Evolutionary conservation across 2,329 filamentous ascomycete species (phyloP).

Genomic region (Ilyonectria destructans): DNA sequence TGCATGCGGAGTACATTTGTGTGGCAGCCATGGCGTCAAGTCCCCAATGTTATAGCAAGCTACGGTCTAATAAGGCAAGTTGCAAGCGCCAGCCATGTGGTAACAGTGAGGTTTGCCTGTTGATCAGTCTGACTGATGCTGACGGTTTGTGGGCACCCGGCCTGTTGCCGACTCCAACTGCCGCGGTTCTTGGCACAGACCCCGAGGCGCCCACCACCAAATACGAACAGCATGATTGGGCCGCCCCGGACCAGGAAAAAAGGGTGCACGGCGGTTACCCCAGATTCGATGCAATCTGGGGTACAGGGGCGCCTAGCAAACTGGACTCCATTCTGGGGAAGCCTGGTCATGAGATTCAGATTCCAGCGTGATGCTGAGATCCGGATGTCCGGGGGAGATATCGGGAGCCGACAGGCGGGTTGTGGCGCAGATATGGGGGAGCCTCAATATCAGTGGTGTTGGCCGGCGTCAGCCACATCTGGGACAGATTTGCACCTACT

Average conservation of each 20-base stretch:
- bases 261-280: slow-evolving; percentile 15
- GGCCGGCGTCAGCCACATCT: neutral
- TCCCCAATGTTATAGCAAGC: neutral
- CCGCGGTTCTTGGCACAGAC: slow-evolving; percentile 45
- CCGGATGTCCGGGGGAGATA: slow-evolving; percentile 15
- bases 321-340: slow-evolving; percentile 26
- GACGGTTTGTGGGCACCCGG: neutral
- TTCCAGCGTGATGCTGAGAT: slow-evolving; percentile 18
- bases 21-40: neutral
- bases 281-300: slow-evolving; percentile 28
- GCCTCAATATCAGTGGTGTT: neutral
- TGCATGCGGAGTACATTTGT: neutral
- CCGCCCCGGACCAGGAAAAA: slow-evolving; percentile 23
- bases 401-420: neutral
- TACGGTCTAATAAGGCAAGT: neutral
- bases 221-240: slow-evolving; percentile 25
- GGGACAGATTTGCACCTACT: neutral
- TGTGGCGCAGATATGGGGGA: neutral
- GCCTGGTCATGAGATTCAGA: slow-evolving; percentile 25
- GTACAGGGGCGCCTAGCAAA: slow-evolving; percentile 28
- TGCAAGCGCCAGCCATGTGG: neutral
- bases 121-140: neutral
- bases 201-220: slow-evolving; percentile 24
- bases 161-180: slow-evolving; percentile 49
- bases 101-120: neutral